Percentiles rank a stretch among this genome's conserved stretches.
Conservation (phyloP, 164 flowering plant species). For the Vitis riparia region DNA sequence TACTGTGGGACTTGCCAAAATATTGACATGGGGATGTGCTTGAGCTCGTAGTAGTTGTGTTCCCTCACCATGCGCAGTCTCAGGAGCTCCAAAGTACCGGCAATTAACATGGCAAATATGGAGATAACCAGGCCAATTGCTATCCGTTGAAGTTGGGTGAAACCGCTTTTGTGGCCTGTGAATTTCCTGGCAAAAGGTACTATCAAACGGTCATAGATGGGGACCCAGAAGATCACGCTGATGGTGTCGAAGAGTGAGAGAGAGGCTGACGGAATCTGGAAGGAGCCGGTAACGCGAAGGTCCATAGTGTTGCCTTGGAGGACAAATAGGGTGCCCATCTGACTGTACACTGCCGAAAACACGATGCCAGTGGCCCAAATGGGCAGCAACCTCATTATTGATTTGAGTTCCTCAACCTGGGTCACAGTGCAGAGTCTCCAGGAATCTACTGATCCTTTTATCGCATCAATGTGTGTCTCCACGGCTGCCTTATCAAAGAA, state of each 20-base stretch:
- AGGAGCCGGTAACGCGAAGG: slow-evolving; percentile 32
- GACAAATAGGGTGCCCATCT: slow-evolving; percentile 49
- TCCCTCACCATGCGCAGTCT: slow-evolving; percentile 27
- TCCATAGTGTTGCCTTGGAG: slow-evolving; percentile 53
- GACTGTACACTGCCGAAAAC: slow-evolving; percentile 40
- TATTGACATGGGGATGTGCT: slow-evolving; percentile 37
- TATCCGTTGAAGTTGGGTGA: slow-evolving; percentile 50
- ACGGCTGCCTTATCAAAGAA: slow-evolving; percentile 58
- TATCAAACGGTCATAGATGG: slow-evolving; percentile 32
- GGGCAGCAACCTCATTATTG: slow-evolving; percentile 36
- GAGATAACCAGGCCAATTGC: slow-evolving; percentile 44
- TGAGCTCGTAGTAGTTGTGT: slow-evolving; percentile 24
- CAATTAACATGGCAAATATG: slow-evolving; percentile 31
- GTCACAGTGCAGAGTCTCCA: slow-evolving; percentile 57
- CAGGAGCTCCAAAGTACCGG: slow-evolving; percentile 32
- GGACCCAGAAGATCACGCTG: slow-evolving; percentile 54
- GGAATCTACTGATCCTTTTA: slow-evolving; percentile 15
- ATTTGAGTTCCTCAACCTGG: slow-evolving; percentile 50
- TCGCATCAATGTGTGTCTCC: slow-evolving; percentile 19
- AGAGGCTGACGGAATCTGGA: slow-evolving; percentile 49
- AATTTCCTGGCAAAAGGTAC: slow-evolving; percentile 32
- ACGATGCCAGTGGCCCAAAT: slow-evolving; percentile 52
- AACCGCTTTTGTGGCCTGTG: slow-evolving; percentile 41
- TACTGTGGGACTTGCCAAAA: slow-evolving; percentile 67
- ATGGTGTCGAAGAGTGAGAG: slow-evolving; percentile 51